Base-by-base conservation (phyloP, 192 early-diverging fungal genomes). In the Backusella westeae region DNA sequence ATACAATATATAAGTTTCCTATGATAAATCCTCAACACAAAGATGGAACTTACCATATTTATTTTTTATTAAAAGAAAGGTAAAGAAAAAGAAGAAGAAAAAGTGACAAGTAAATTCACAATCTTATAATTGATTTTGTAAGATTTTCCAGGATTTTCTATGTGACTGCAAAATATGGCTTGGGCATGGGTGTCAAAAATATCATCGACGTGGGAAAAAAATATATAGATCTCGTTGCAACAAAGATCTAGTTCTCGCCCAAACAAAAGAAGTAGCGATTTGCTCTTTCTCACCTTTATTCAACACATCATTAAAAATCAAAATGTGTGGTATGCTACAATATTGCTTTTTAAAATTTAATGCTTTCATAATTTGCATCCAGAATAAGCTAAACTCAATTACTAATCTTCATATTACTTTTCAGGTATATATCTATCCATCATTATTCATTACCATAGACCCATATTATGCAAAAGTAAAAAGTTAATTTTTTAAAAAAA, bases 131-230 rank as follows among this genome's bases (percentile, higher is more conserved):
- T 63, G 56, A 63, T 29, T 63, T 63, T 12, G 56, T 63, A 63
- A 63, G 56, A 63, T 63, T 63, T 63, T 63, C 56, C 56, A 63
- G 56, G 56, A 29, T 63, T 63, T 63, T 63, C 56, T 63, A 26
- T 63, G 56, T 63, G 56, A 63, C 56, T 63, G 56, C 56, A 63
- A 26, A 63, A 63, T 29, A 29, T 63, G 19, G 9, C 21, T 26
- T 63, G 56, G 56, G 56, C 56, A 63, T 63, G 56, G 56, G 56
- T 63, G 56, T 63, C 56, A 63, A 63, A 63, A 63, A 63, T 14
- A 63, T 26, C 38, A 32, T 26, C 56, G 23, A 63, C 56, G 56
- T 63, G 56, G 56, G 56, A 63, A 63, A 63, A 59, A 63, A 63
- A 63, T 32, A 32, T 32, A 56, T n/a, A 26, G 1, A 59, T 59